These are phyloP conservation scores for Noccaea bulbosa DNA, from an alignment of 345 rosid genomes.

Conservation along the genomic window DNA sequence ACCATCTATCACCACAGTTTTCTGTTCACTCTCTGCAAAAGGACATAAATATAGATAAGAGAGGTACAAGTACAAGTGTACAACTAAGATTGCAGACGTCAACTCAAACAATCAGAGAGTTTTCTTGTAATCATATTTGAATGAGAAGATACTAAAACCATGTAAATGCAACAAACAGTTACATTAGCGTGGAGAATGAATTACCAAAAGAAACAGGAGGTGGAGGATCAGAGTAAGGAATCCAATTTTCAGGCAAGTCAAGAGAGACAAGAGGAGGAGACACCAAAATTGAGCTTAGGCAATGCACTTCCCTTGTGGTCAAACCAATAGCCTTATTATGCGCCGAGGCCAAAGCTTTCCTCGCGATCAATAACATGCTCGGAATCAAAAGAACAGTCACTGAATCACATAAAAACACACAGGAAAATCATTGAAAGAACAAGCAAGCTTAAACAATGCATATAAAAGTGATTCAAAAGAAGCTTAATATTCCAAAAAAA, in stretches of 20 bases:
- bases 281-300: constrained; percentile 50
- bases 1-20: constrained; percentile 69
- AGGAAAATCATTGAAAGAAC: constrained; percentile 14
- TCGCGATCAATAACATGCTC: constrained; percentile 39
- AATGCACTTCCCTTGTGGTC: constrained; percentile 38
- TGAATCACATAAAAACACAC: constrained; percentile 5
- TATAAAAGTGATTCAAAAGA: background rate
- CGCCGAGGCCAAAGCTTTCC: constrained; percentile 40
- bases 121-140: background rate
- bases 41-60: background rate
- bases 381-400: constrained; percentile 11
- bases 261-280: constrained; percentile 83
- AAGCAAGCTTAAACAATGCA: background rate
- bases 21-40: constrained; percentile 47
- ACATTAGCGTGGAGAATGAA: background rate
- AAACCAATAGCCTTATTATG: constrained; percentile 34
- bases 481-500: background rate
- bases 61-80: background rate
- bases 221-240: constrained; percentile 33
- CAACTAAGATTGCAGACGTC: constrained; percentile 8
- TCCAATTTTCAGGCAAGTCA: constrained; percentile 76
- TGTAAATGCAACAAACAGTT: constrained; percentile 12
- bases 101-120: constrained; percentile 13
- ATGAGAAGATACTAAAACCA: background rate
- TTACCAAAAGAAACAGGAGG: constrained; percentile 46